Percentiles rank a stretch among this genome's conserved stretches.
Evolutionary conservation across 257 asterid species (phyloP).

Genomic region (Solanum megistacrolobum): DNA sequence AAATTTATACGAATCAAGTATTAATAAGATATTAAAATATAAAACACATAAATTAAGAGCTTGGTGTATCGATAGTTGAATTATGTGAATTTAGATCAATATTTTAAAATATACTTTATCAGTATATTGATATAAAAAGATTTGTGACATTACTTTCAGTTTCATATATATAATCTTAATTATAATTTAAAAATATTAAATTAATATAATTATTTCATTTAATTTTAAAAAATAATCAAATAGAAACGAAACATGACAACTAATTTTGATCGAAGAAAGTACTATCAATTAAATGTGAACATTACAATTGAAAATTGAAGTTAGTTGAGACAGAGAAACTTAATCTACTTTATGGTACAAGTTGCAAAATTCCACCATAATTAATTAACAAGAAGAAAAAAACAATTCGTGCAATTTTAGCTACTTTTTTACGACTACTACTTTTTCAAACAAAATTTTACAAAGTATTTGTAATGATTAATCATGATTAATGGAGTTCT

Average conservation of each 20-base stretch:
- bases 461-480: background rate
- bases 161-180: too few species aligned
- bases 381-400: background rate
- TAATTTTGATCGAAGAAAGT: too few species aligned
- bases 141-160: background rate
- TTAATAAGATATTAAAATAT: too few species aligned
- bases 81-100: background rate
- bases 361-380: background rate
- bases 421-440: background rate
- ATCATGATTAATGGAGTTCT: background rate
- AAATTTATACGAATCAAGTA: background rate
- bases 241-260: too few species aligned
- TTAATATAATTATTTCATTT: too few species aligned
- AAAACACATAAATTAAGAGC: background rate
- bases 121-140: too few species aligned
- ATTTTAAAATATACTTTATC: too few species aligned
- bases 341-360: background rate
- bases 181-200: too few species aligned
- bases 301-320: background rate
- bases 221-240: too few species aligned
- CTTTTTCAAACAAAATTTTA: background rate
- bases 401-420: background rate
- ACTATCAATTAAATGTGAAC: background rate
- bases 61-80: background rate
- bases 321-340: background rate